Conservation (phyloP, 2,329 filamentous ascomycete genomes). For the Cryphonectria parasitica region DNA sequence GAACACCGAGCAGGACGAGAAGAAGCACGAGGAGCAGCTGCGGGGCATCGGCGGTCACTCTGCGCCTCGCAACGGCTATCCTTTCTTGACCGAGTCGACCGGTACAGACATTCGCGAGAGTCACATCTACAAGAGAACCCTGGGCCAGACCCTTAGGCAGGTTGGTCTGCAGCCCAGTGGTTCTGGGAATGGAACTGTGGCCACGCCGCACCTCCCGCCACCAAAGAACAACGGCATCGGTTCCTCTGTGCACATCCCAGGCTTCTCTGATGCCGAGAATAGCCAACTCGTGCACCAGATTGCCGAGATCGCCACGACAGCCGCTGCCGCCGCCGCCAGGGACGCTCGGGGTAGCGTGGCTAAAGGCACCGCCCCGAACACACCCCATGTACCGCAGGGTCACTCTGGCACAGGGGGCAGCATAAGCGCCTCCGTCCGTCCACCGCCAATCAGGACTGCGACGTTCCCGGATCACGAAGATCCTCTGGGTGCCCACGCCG, state of each 20-base stretch:
- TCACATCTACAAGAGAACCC: constrained; percentile 87
- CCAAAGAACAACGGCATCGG: constrained; percentile 59
- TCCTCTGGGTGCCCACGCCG: constrained; percentile 33
- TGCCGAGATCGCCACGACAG: constrained; percentile 90
- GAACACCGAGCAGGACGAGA: constrained; percentile 83
- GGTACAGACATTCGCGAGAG: constrained; percentile 80
- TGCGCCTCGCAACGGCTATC: constrained; percentile 24
- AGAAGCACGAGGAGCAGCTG: constrained; percentile 62
- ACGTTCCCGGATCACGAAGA: constrained; percentile 53
- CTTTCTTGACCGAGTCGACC: constrained; percentile 50
- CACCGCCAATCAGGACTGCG: constrained; percentile 41
- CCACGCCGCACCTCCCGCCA: constrained; percentile 75
- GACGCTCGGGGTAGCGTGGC: constrained; percentile 56
- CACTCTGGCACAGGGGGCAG: constrained; percentile 28
- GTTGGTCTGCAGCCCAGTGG: constrained; percentile 64
- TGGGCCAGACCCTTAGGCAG: constrained; percentile 87
- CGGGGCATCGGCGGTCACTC: constrained; percentile 37
- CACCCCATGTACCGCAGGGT: constrained; percentile 26
- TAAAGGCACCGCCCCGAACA: constrained; percentile 26
- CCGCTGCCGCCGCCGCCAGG: constrained; percentile 82
- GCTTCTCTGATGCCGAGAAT: constrained; percentile 82
- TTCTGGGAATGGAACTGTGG: constrained; percentile 48
- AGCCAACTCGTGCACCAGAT: constrained; percentile 81
- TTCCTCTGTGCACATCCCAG: constrained; percentile 60
- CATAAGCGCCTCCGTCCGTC: constrained; percentile 31